Conservation (phyloP, 805 yeast genomes). For the Teunomyces pallodes region DNA sequence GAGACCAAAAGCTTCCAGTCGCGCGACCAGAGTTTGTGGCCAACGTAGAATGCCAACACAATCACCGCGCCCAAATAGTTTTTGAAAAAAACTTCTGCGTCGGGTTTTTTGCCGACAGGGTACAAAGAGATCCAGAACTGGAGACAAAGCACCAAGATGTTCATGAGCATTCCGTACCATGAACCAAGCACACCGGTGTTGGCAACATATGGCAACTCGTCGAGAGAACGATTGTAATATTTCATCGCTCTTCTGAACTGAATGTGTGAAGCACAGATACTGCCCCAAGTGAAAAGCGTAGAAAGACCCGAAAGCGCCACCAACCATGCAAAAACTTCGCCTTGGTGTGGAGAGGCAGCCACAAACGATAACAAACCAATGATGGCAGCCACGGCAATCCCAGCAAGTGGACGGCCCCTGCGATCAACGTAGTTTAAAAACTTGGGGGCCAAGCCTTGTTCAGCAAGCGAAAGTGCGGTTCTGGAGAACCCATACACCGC, state of each 20-base stretch:
- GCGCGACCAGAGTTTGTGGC: constrained; percentile 13
- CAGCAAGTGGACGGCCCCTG: constrained; percentile 39
- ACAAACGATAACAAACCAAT: constrained; percentile 40
- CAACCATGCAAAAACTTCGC: constrained; percentile 32
- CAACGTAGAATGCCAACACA: constrained; percentile 12
- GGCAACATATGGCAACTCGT: constrained; percentile 54
- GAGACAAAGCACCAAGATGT: constrained; percentile 26
- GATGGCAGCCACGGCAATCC: constrained; percentile 31
- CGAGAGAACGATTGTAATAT: constrained; percentile 32
- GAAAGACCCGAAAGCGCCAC: constrained; percentile 26
- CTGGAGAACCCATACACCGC: constrained; percentile 44
- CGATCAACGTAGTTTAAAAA: constrained; percentile 36
- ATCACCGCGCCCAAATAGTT: constrained; percentile 14
- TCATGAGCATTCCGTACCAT: constrained; percentile 22
- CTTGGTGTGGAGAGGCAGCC: constrained; percentile 37
- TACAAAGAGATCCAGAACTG: constrained; percentile 36
- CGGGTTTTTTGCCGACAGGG: constrained; percentile 23
- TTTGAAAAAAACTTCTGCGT: constrained; percentile 11
- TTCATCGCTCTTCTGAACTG: constrained; percentile 26
- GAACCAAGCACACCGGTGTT: constrained; percentile 44
- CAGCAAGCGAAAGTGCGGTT: constrained; percentile 38
- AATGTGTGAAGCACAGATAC: constrained; percentile 22
- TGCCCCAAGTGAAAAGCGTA: constrained; percentile 29
- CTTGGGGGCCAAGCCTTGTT: constrained; percentile 40
- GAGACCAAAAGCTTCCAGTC: constrained; percentile 7